A percentile compares a stretch with the other conserved stretches of the same genome.
These are phyloP conservation scores for Globisporangium cederbergense DNA, from an alignment of 352 stramenopile species.

Conservation along the genomic window DNA sequence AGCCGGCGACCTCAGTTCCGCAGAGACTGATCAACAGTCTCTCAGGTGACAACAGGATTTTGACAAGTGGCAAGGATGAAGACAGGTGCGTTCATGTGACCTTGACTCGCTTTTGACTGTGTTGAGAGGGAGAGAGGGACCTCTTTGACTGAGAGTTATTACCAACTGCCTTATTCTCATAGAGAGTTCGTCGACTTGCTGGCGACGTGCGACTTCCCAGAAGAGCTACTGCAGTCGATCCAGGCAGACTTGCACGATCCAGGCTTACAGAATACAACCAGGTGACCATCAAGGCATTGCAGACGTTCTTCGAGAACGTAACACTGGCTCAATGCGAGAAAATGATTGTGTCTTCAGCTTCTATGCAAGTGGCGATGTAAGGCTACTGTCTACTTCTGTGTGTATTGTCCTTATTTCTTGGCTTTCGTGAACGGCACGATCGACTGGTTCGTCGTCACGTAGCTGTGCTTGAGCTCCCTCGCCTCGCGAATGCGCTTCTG, in stretches of 20 bases:
- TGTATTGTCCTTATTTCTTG: slow-evolving; percentile 12
- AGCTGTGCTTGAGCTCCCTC: slow-evolving; percentile 36
- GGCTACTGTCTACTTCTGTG: background rate
- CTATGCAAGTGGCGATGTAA: background rate
- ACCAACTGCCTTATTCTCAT: background rate
- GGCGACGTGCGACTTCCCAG: slow-evolving; percentile 29
- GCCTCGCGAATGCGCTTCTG: slow-evolving; percentile 36
- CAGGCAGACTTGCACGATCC: slow-evolving; percentile 17
- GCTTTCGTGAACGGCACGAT: slow-evolving; percentile 32
- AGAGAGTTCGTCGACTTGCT: slow-evolving; percentile 25
- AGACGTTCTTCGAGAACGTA: background rate
- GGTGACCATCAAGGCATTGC: background rate
- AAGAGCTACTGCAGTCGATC: slow-evolving; percentile 29
- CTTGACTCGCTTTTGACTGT: background rate
- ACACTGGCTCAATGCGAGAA: background rate
- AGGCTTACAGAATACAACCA: background rate
- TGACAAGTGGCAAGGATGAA: background rate
- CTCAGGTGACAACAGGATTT: background rate
- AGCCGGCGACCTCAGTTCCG: background rate
- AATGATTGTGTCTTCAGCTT: background rate
- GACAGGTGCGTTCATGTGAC: slow-evolving; percentile 1
- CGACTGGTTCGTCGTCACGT: slow-evolving; percentile 56
- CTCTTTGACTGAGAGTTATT: background rate
- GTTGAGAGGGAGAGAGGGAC: no score
- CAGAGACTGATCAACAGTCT: background rate